Evolutionary conservation across 441 rosid species (phyloP).

Genomic region (Hura crepitans): DNA sequence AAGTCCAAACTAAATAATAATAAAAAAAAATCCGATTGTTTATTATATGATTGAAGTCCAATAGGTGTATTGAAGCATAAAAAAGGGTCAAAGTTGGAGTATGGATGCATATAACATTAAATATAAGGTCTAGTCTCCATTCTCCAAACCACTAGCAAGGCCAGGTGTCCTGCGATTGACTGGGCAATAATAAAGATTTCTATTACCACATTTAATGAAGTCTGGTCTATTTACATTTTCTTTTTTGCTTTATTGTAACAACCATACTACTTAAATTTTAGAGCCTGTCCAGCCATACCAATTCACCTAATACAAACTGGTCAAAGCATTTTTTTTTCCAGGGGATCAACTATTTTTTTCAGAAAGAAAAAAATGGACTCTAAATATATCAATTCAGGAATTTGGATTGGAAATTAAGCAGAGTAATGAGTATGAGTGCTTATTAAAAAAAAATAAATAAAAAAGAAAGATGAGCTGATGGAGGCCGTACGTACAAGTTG

Average conservation of each 20-base stretch:
- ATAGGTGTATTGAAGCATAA: neutral
- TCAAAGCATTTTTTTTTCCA: neutral
- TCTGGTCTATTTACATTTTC: neutral
- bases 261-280: neutral
- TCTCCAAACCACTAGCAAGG: constrained; percentile 9
- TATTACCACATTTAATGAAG: neutral
- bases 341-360: neutral
- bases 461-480: too few relatives aligned
- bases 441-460: too few relatives aligned
- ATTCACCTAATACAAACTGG: constrained; percentile 4
- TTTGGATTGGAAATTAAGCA: too few relatives aligned
- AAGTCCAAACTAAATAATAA: too few relatives aligned
- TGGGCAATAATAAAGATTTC: neutral
- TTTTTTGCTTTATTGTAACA: too few relatives aligned
- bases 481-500: neutral
- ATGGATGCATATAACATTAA: neutral
- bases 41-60: neutral
- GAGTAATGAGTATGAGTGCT: too few relatives aligned
- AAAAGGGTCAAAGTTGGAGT: neutral
- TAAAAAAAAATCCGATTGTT: too few relatives aligned
- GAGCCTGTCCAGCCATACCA: neutral
- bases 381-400: too few relatives aligned
- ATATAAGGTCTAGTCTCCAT: neutral
- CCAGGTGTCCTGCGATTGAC: neutral
- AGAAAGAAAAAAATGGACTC: too few relatives aligned